These are phyloP conservation scores for Eucalyptus grandis DNA, from an alignment of 345 rosid genomes.

Conservation along the genomic window DNA sequence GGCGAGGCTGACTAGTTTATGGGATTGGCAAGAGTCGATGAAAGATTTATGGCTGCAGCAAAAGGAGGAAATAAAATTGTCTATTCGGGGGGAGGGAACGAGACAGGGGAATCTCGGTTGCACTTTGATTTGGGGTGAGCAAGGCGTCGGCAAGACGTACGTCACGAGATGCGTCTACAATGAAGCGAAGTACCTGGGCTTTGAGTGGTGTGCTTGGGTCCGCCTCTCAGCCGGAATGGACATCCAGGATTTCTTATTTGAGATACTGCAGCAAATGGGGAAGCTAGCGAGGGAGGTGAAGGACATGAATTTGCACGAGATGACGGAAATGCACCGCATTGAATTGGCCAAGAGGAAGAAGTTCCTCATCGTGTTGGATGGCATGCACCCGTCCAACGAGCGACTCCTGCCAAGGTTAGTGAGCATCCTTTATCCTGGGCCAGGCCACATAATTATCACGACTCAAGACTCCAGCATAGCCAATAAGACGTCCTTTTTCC, in stretches of 20 bases:
- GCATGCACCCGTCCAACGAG: neutral
- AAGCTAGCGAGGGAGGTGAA: no score
- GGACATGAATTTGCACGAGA: no score
- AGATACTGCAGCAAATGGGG: neutral
- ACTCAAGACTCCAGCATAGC: neutral
- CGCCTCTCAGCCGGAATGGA: neutral
- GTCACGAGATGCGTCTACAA: neutral
- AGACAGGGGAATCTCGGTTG: fast-evolving
- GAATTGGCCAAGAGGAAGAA: neutral
- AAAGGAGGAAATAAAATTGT: neutral
- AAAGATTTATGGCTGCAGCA: neutral
- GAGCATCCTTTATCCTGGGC: no score
- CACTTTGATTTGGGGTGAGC: neutral
- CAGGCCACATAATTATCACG: neutral
- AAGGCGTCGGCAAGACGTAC: neutral
- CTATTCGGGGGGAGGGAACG: no score
- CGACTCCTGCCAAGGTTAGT: neutral
- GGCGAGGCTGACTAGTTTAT: no score
- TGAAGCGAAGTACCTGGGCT: neutral
- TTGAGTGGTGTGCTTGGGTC: neutral
- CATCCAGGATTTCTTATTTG: neutral
- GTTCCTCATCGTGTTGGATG: conserved; percentile 6
- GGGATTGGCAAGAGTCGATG: no score
- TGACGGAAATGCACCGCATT: no score
- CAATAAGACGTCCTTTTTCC: no score